Conservation (phyloP, 2,329 filamentous ascomycete species). For the Cladophialophora carrionii region DNA sequence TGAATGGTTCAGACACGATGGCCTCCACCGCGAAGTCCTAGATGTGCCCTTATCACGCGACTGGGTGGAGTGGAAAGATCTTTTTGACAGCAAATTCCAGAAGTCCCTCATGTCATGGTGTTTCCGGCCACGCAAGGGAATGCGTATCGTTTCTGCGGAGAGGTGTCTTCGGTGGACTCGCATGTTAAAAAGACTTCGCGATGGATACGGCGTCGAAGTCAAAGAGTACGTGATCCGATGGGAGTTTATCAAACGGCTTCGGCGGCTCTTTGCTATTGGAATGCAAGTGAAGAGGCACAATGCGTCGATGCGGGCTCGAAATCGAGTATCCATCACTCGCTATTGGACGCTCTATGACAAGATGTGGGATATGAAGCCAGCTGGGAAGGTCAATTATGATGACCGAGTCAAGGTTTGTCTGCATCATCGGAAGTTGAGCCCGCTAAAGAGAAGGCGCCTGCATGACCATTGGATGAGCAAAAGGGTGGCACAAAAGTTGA, state of each 20-base stretch:
- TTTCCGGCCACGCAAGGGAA: constrained; percentile 42
- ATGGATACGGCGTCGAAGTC: constrained; percentile 28
- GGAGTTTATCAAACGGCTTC: constrained; percentile 23
- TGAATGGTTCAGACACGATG: constrained; percentile 27
- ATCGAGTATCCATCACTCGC: constrained; percentile 3
- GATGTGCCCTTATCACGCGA: background rate
- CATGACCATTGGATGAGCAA: background rate
- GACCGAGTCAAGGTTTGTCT: constrained; percentile 15
- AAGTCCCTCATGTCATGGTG: constrained; percentile 56
- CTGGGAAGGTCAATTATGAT: constrained; percentile 15
- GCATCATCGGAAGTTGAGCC: constrained; percentile 14
- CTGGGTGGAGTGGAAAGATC: constrained; percentile 4
- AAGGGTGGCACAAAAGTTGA: background rate
- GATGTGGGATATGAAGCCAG: constrained; percentile 33
- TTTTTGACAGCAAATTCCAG: constrained; percentile 50
- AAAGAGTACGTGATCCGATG: constrained; percentile 26
- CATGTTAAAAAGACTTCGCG: constrained; percentile 30
- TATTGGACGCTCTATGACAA: constrained; percentile 31
- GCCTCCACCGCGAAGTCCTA: constrained; percentile 9
- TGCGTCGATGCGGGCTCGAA: constrained; percentile 18
- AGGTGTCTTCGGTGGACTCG: constrained; percentile 32
- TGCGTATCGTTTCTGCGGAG: constrained; percentile 20
- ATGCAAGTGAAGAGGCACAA: constrained; percentile 13
- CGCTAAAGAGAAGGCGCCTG: constrained; percentile 3
- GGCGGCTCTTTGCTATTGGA: constrained; percentile 23